These are phyloP conservation scores for Verticillium tricorpus DNA, from an alignment of 2,329 filamentous ascomycete genomes.

Conservation along the genomic window DNA sequence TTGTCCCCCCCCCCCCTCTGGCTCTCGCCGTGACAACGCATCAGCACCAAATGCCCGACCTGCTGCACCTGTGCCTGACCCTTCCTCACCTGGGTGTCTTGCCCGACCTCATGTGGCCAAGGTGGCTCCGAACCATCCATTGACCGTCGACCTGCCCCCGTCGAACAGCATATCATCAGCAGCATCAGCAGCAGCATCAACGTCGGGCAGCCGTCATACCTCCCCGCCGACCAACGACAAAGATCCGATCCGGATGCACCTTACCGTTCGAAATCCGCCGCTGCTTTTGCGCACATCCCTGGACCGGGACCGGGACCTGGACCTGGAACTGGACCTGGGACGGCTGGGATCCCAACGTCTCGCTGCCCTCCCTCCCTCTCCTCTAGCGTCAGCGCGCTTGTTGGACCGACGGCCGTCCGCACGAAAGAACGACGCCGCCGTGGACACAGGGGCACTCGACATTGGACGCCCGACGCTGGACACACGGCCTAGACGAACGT, in stretches of 20 bases:
- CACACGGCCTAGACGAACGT: neutral
- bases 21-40: constrained; percentile 43
- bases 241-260: neutral
- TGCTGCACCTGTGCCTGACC: constrained; percentile 44
- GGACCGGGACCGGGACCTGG: too few species aligned
- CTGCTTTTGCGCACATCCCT: constrained; percentile 23
- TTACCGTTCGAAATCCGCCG: constrained; percentile 21
- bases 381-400: constrained; percentile 3
- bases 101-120: neutral
- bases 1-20: neutral
- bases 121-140: neutral
- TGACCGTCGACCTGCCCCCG: neutral
- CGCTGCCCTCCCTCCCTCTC: neutral
- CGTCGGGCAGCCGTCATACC: neutral
- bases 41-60: constrained; percentile 39
- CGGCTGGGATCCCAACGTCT: neutral
- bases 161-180: neutral
- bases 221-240: neutral
- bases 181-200: neutral
- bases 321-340: too few species aligned
- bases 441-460: neutral
- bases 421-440: neutral
- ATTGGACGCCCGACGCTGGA: neutral
- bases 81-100: constrained; percentile 14
- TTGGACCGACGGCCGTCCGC: neutral